phyloP scores from a whole-genome alignment of 23 red algal genomes.

The Chondrus crispus region DNA sequence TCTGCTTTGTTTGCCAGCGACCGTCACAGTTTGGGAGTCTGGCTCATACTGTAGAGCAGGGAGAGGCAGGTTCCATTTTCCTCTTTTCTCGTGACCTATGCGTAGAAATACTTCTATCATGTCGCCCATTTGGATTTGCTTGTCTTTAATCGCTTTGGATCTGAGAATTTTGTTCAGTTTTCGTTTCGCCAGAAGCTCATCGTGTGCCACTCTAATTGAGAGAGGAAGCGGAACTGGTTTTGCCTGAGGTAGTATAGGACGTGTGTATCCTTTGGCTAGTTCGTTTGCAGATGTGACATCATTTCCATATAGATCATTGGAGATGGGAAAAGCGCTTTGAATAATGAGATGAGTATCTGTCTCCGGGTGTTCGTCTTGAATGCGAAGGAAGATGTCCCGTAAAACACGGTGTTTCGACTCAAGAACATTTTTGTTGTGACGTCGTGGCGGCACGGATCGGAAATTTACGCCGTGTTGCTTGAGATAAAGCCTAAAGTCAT shows the following conservation, averaged over 20 bases:
- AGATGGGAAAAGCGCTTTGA: not conserved
- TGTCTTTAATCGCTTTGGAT: not conserved
- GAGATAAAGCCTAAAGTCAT: not conserved
- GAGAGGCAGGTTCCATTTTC: not conserved
- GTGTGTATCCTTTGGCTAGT: not conserved
- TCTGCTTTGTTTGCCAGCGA: not conserved
- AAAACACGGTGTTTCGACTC: not conserved
- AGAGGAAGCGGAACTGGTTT: not conserved
- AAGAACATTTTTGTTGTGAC: slow-evolving; percentile 7
- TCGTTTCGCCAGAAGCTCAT: not conserved
- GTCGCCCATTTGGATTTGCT: not conserved
- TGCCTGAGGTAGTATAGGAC: not conserved
- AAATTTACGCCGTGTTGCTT: not conserved
- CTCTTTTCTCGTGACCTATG: not conserved
- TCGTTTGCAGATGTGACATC: not conserved
- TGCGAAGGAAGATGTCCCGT: not conserved
- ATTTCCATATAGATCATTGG: not conserved
- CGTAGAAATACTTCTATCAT: not conserved
- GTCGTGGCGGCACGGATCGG: not conserved
- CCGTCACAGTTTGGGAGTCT: not conserved
- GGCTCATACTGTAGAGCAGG: not conserved
- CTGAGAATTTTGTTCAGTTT: not conserved
- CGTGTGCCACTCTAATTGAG: not conserved
- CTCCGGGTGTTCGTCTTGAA: not conserved
- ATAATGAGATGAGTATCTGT: not conserved